Conservation (phyloP, 345 rosid species). For the Eucalyptus cloeziana region DNA sequence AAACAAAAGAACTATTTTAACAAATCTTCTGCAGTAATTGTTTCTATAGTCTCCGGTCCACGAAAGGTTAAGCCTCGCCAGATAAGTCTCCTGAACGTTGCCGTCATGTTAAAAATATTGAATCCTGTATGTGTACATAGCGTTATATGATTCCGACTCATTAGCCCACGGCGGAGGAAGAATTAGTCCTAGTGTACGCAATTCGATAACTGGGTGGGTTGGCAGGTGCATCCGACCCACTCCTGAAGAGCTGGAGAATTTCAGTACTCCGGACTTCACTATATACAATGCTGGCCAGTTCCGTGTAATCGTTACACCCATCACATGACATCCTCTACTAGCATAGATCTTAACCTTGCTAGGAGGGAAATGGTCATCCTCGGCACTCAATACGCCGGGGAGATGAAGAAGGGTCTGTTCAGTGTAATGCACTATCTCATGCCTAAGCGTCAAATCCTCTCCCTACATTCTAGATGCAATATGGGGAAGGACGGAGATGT, state of each 20-base stretch:
- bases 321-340: slow-evolving; percentile 98
- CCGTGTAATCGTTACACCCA: slow-evolving; percentile 97
- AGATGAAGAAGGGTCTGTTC: slow-evolving; percentile 99
- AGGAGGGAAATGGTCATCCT: slow-evolving; percentile 99
- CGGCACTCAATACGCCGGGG: slow-evolving; percentile 98
- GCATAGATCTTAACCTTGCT: slow-evolving; percentile 84
- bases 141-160: not conserved
- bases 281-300: slow-evolving; percentile 98
- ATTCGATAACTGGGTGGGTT: slow-evolving; percentile 52
- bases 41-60: not conserved
- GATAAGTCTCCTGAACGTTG: slow-evolving; percentile 30
- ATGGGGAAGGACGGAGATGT: slow-evolving; percentile 99
- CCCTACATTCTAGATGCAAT: slow-evolving; percentile 96
- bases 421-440: slow-evolving; percentile 98
- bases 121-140: not conserved
- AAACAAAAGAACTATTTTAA: not conserved
- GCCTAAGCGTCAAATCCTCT: slow-evolving; percentile 95
- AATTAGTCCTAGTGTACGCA: slow-evolving; percentile 1
- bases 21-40: not conserved
- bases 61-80: not conserved
- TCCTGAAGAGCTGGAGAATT: slow-evolving; percentile 92
- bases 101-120: not conserved
- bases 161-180: not conserved
- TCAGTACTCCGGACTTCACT: slow-evolving; percentile 98
- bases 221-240: slow-evolving; percentile 99